phyloP scores from a whole-genome alignment of 768 basidiomycete genomes.

The Boletus patriciae region DNA sequence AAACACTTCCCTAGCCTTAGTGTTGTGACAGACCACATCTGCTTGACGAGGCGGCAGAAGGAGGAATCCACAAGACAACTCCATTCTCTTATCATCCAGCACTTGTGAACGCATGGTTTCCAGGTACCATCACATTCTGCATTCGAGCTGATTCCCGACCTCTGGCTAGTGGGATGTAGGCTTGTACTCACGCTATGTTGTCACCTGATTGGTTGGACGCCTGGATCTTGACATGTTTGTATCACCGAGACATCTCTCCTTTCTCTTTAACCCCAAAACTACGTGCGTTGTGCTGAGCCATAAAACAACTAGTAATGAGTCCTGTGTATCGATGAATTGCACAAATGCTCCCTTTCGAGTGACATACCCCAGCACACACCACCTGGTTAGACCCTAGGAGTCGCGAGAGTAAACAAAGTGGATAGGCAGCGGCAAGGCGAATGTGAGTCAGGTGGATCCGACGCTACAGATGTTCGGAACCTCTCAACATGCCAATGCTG shows the following conservation, averaged over 20 bases:
- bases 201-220: background rate
- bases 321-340: background rate
- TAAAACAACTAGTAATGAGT: background rate
- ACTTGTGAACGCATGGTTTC: conserved; percentile 1
- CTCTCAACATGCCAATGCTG: background rate
- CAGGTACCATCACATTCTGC: no score
- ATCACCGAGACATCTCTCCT: background rate
- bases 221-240: background rate
- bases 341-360: background rate
- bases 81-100: conserved; percentile 17
- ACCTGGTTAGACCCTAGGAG: background rate
- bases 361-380: background rate
- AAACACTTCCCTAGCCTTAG: conserved; percentile 20
- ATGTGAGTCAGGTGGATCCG: background rate
- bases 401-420: background rate
- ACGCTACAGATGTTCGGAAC: conserved; percentile 3
- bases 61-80: conserved; percentile 22
- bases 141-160: background rate
- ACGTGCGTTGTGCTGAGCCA: background rate
- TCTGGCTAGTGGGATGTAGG: background rate
- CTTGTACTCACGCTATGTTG: no score
- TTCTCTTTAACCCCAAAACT: background rate
- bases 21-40: conserved; percentile 15
- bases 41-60: conserved; percentile 17
- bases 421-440: conserved; percentile 5